A percentile compares a stretch with the other conserved stretches of the same genome.
Conservation (phyloP, 1,284 basidiomycete genomes). For the Neotropicomus parvogracilis region DNA sequence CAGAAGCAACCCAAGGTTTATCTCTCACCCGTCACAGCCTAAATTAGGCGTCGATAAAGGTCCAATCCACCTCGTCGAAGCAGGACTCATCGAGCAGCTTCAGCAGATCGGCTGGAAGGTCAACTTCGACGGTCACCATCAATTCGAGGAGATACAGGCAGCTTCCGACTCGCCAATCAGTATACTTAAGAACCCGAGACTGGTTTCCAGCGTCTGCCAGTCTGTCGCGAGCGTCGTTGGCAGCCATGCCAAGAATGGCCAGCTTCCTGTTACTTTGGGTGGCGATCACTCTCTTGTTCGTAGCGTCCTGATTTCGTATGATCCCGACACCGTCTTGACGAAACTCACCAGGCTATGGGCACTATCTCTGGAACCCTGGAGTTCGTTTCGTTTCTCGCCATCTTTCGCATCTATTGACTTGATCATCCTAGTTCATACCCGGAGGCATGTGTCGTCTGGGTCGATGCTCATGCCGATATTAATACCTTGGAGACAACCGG, state of each 20-base stretch:
- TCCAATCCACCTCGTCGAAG: conserved; percentile 82
- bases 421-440: conserved; percentile 53
- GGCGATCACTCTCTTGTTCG: conserved; percentile 91
- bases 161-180: conserved; percentile 78
- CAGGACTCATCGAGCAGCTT: conserved; percentile 79
- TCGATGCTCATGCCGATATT: conserved; percentile 93
- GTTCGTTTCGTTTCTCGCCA: conserved; percentile 38
- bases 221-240: conserved; percentile 78
- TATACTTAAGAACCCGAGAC: conserved; percentile 81
- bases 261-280: conserved; percentile 89
- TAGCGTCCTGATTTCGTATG: conserved; percentile 17
- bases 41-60: conserved; percentile 87
- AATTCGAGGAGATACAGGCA: conserved; percentile 77
- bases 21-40: conserved; percentile 40
- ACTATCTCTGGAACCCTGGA: conserved; percentile 81
- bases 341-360: conserved; percentile 71
- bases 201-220: conserved; percentile 83
- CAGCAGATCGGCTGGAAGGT: conserved; percentile 85
- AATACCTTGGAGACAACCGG: conserved; percentile 86
- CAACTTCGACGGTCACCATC: conserved; percentile 83
- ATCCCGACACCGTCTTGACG: conserved; percentile 4
- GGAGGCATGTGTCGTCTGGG: conserved; percentile 86
- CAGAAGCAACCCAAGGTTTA: conserved; percentile 4
- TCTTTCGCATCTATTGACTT: conserved; percentile 10
- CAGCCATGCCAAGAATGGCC: conserved; percentile 71